phyloP scores from a whole-genome alignment of 768 basidiomycete species.

The Trametes villosa region DNA sequence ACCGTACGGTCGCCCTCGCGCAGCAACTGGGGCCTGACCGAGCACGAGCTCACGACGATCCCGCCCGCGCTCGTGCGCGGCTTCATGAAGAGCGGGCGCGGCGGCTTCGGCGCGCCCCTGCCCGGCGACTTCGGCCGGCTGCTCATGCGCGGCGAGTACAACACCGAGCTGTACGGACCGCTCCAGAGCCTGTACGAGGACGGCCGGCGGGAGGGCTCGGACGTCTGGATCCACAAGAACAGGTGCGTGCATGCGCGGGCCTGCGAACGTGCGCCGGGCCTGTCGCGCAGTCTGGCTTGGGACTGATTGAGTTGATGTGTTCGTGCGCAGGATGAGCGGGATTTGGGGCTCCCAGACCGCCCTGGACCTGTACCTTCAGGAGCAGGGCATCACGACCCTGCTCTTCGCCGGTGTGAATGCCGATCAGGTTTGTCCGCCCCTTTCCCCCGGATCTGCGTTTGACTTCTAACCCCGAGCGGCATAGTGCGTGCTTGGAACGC shows the following conservation, averaged over 20 bases:
- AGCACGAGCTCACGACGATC: slow-evolving; percentile 62
- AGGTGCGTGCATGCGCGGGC: slow-evolving; percentile 40
- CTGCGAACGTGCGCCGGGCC: slow-evolving; percentile 6
- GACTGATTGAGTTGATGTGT: too few species aligned
- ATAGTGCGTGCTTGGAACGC: slow-evolving; percentile 67
- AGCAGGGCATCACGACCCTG: slow-evolving; percentile 64
- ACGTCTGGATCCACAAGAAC: slow-evolving; percentile 78
- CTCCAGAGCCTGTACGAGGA: slow-evolving; percentile 58
- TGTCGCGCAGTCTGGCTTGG: not conserved
- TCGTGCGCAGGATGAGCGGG: slow-evolving; percentile 58
- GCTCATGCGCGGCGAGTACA: slow-evolving; percentile 60
- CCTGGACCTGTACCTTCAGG: slow-evolving; percentile 63
- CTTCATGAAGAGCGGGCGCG: slow-evolving; percentile 52
- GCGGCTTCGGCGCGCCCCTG: slow-evolving; percentile 57
- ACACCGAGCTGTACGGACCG: slow-evolving; percentile 66
- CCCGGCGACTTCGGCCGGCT: slow-evolving; percentile 58
- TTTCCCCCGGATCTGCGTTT: not conserved
- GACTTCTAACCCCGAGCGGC: not conserved
- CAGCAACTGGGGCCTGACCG: slow-evolving; percentile 77
- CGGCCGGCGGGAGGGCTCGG: slow-evolving; percentile 57
- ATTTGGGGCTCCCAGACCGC: slow-evolving; percentile 68
- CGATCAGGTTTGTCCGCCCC: slow-evolving; percentile 53
- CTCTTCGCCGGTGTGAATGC: slow-evolving; percentile 70
- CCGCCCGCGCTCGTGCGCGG: slow-evolving; percentile 63
- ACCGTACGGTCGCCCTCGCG: not conserved